Evolutionary conservation across 441 rosid genomes (phyloP).

Genomic region (Croton laevigatus): DNA sequence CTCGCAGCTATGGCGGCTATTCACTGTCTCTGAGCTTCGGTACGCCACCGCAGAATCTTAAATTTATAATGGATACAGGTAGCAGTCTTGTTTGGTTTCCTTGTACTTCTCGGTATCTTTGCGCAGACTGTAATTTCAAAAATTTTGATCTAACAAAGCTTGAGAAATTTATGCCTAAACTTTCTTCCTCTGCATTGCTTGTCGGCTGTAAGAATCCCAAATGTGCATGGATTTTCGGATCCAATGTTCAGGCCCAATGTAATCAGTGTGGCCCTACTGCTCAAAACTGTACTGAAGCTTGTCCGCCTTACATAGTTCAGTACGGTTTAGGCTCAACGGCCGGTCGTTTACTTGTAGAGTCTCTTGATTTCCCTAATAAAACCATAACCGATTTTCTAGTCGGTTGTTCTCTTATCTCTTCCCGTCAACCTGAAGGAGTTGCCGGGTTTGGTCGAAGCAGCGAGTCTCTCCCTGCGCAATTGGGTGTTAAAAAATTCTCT

Average conservation of each 20-base stretch:
- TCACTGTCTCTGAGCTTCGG: constrained; percentile 71
- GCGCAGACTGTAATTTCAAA: constrained; percentile 54
- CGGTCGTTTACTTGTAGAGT: constrained; percentile 59
- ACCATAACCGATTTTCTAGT: constrained; percentile 51
- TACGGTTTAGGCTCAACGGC: constrained; percentile 75
- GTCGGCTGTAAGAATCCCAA: constrained; percentile 71
- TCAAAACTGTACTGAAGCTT: constrained; percentile 51
- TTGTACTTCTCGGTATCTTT: constrained; percentile 67
- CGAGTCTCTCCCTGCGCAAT: constrained; percentile 65
- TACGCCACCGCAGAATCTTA: constrained; percentile 59
- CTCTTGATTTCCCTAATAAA: constrained; percentile 41
- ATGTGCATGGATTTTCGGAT: constrained; percentile 54
- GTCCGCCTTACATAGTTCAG: constrained; percentile 69
- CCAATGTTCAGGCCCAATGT: constrained; percentile 44
- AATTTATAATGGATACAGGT: constrained; percentile 70
- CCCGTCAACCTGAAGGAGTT: constrained; percentile 74
- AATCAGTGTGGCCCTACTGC: constrained; percentile 34
- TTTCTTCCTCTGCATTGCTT: constrained; percentile 51
- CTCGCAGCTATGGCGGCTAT: constrained; percentile 78
- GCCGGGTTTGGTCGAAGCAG: constrained; percentile 76
- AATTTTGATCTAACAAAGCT: constrained; percentile 41
- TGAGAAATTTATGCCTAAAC: constrained; percentile 44
- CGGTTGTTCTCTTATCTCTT: constrained; percentile 73
- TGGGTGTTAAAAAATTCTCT: constrained; percentile 63
- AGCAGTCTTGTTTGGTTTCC: constrained; percentile 90